phyloP scores from a whole-genome alignment of 176 grass and related monocot genomes.

The Triticum turgidum region DNA sequence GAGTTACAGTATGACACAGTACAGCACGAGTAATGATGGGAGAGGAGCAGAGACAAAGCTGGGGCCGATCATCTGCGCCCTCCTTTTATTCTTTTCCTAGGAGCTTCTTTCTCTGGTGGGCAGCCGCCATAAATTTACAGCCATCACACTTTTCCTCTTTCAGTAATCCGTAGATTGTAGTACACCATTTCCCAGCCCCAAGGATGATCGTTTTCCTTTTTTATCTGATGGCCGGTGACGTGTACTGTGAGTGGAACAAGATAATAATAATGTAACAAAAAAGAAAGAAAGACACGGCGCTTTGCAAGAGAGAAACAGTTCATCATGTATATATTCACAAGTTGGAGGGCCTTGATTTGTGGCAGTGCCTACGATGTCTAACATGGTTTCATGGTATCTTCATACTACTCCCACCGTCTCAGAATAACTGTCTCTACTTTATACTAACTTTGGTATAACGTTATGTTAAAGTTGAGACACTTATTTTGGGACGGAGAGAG shows the following conservation, averaged over 20 bases:
- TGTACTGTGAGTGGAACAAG: not conserved
- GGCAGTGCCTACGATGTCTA: conserved; percentile 20
- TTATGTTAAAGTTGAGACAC: too few species aligned
- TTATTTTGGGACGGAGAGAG: too few species aligned
- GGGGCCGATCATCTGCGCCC: not conserved
- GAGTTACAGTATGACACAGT: not conserved
- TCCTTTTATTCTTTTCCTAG: not conserved
- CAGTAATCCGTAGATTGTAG: not conserved
- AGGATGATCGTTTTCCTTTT: not conserved
- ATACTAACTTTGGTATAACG: too few species aligned
- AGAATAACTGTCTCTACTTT: too few species aligned
- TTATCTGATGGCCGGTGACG: not conserved
- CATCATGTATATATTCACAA: conserved; percentile 37
- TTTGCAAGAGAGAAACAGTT: conserved; percentile 6
- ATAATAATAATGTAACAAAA: not conserved
- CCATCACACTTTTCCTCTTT: not conserved
- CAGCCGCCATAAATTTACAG: not conserved
- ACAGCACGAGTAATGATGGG: not conserved
- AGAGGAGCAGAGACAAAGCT: not conserved
- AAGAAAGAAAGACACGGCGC: not conserved
- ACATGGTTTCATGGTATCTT: conserved; percentile 18
- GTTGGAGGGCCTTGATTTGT: not conserved
- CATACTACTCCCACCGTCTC: not conserved
- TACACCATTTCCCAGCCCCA: not conserved
- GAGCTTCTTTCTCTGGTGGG: not conserved